phyloP scores from a whole-genome alignment of 305 asterid genomes.

The Rubia tinctorum region DNA sequence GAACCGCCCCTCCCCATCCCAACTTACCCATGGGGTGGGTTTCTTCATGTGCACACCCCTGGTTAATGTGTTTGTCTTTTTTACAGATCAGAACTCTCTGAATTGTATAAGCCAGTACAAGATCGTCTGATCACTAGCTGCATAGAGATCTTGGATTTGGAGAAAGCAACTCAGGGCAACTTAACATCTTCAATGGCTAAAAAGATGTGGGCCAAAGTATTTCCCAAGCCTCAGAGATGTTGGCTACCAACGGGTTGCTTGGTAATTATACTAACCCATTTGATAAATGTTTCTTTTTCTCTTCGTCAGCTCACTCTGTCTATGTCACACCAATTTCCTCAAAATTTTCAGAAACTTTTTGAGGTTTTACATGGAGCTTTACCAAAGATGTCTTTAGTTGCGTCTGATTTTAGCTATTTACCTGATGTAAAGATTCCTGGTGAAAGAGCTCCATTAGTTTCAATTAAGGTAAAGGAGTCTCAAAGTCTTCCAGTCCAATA shows the following conservation, averaged over 20 bases:
- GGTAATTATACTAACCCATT: conserved; percentile 36
- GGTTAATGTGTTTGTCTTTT: conserved; percentile 11
- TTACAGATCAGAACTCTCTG: conserved; percentile 61
- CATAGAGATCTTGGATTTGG: conserved; percentile 67
- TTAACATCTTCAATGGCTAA: conserved; percentile 38
- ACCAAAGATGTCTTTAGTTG: conserved; percentile 96
- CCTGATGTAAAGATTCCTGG: conserved; percentile 95
- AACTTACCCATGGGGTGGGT: no score
- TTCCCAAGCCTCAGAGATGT: conserved; percentile 89
- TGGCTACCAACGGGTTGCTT: conserved; percentile 99
- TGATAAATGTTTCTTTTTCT: conserved; percentile 2
- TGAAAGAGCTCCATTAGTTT: conserved; percentile 96
- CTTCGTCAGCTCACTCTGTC: conserved; percentile 18
- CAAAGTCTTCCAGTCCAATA: not conserved
- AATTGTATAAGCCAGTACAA: conserved; percentile 69
- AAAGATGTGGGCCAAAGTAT: conserved; percentile 54
- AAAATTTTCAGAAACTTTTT: conserved; percentile 79
- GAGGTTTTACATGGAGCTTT: conserved; percentile 81
- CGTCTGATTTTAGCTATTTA: conserved; percentile 94
- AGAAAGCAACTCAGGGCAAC: conserved; percentile 51
- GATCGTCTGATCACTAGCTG: conserved; percentile 74
- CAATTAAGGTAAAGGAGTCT: conserved; percentile 62
- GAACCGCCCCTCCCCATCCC: no score
- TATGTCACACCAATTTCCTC: conserved; percentile 15
- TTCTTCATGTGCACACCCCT: not conserved